Conservation (phyloP, 2,329 filamentous ascomycete species). For the Plectosphaerella cucumerina region DNA sequence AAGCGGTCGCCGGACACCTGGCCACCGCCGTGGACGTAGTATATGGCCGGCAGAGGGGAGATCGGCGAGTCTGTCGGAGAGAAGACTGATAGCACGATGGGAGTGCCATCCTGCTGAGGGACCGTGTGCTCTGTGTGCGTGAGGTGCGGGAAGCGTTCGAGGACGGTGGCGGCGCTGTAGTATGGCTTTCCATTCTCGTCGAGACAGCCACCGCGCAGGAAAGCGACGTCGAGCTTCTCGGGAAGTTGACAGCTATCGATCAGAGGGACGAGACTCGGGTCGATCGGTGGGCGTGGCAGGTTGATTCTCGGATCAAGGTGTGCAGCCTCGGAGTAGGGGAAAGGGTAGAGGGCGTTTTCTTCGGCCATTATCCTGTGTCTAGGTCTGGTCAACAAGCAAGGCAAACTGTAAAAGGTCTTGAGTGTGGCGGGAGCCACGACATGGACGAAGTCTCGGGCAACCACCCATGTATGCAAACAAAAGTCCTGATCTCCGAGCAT, state of each 20-base stretch:
- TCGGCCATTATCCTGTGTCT: too few species aligned
- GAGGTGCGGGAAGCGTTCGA: constrained; percentile 7
- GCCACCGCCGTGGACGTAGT: constrained; percentile 18
- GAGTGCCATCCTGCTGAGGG: constrained; percentile 5
- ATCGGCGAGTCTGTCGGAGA: constrained; percentile 4
- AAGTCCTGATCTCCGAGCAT: too few species aligned
- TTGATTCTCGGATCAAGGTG: constrained; percentile 14
- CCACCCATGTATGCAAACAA: too few species aligned
- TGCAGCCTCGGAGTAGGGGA: constrained; percentile 14
- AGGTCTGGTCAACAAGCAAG: too few species aligned
- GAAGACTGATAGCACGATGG: constrained; percentile 15
- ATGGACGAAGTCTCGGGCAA: too few species aligned
- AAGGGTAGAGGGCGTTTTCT: constrained; percentile 7
- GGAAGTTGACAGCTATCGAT: constrained; percentile 13
- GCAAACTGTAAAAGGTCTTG: too few species aligned
- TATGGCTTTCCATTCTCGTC: constrained; percentile 3
- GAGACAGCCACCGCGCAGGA: constrained; percentile 9
- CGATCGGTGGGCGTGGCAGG: constrained; percentile 11
- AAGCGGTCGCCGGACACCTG: constrained; percentile 18
- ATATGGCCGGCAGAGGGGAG: constrained; percentile 11
- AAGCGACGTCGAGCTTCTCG: constrained; percentile 12
- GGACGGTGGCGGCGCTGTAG: constrained; percentile 10
- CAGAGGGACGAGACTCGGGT: constrained; percentile 12
- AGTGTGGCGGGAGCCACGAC: too few species aligned
- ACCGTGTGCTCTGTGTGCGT: constrained; percentile 9